Conservation (phyloP, 2,329 filamentous ascomycete species). For the Coccinonectria pachysandricola region DNA sequence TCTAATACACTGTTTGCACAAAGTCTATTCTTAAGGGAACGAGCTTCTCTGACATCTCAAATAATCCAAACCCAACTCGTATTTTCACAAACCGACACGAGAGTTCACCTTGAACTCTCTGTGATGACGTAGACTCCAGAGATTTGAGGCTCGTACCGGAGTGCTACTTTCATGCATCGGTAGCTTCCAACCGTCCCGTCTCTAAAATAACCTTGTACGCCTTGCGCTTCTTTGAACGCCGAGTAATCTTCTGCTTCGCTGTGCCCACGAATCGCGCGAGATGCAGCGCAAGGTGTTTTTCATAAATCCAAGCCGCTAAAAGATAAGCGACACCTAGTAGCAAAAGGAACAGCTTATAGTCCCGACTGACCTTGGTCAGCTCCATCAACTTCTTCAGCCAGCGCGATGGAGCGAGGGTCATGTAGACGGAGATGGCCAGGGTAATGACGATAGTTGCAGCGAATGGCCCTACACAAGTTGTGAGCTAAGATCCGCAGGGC, state of each 20-base stretch:
- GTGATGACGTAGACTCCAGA: too few relatives aligned
- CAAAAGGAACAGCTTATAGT: slow-evolving; percentile 66
- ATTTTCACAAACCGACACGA: too few relatives aligned
- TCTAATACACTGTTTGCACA: too few relatives aligned
- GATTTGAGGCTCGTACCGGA: too few relatives aligned
- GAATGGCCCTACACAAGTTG: slow-evolving; percentile 74
- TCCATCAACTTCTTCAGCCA: slow-evolving; percentile 73
- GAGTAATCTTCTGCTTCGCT: slow-evolving; percentile 45
- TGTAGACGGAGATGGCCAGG: slow-evolving; percentile 60
- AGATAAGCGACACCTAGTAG: slow-evolving; percentile 61
- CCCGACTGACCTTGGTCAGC: slow-evolving; percentile 62
- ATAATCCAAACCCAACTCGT: too few relatives aligned
- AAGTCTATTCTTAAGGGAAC: too few relatives aligned
- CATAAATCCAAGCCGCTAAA: slow-evolving; percentile 56
- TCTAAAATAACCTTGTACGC: slow-evolving; percentile 76
- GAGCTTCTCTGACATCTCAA: too few relatives aligned
- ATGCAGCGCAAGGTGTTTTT: slow-evolving; percentile 58
- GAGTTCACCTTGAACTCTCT: too few relatives aligned
- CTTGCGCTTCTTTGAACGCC: slow-evolving; percentile 67
- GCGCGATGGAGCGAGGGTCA: slow-evolving; percentile 64
- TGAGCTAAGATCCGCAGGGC: too few relatives aligned
- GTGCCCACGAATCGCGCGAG: slow-evolving; percentile 59
- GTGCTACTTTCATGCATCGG: too few relatives aligned
- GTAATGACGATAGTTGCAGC: slow-evolving; percentile 63
- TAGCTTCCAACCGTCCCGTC: slow-evolving; percentile 31